Evolutionary conservation across 2,329 filamentous ascomycete genomes (phyloP).

Genomic region (Ascochyta koolunga): DNA sequence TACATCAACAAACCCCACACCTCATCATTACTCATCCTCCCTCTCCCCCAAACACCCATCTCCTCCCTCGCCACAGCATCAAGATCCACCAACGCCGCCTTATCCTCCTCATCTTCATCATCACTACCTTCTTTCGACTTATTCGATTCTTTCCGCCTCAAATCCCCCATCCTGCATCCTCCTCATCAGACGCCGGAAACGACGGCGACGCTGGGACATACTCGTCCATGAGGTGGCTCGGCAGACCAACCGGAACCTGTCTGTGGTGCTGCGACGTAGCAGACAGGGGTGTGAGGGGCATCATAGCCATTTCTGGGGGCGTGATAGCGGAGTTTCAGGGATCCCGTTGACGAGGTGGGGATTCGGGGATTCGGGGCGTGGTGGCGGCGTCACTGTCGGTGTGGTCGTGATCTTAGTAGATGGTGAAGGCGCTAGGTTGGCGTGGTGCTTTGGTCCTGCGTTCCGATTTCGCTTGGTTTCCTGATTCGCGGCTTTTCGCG

Average conservation of each 20-base stretch:
- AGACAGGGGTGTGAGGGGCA: constrained; percentile 38
- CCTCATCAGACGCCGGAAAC: constrained; percentile 26
- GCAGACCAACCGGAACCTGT: constrained; percentile 32
- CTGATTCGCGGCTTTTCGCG: neutral
- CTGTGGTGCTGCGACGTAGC: constrained; percentile 15
- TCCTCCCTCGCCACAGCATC: constrained; percentile 46
- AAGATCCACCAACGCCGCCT: constrained; percentile 36
- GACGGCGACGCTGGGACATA: constrained; percentile 37
- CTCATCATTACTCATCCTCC: constrained; percentile 24
- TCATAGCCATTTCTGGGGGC: constrained; percentile 41
- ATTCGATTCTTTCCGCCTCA: constrained; percentile 34
- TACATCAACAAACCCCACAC: neutral
- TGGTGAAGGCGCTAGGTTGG: neutral
- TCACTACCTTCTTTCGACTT: constrained; percentile 19
- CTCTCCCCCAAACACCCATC: constrained; percentile 44
- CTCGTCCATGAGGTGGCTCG: constrained; percentile 44
- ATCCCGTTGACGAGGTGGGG: neutral
- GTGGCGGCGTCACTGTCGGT: constrained; percentile 12
- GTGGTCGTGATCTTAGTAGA: neutral
- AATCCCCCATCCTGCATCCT: constrained; percentile 44
- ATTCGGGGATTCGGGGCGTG: constrained; percentile 5
- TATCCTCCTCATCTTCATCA: constrained; percentile 22
- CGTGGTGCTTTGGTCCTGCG: neutral
- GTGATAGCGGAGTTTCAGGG: constrained; percentile 18
- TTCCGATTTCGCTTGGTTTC: neutral